Base-by-base conservation (phyloP, 768 basidiomycete genomes). In the Coprinellus aureogranulatus region DNA sequence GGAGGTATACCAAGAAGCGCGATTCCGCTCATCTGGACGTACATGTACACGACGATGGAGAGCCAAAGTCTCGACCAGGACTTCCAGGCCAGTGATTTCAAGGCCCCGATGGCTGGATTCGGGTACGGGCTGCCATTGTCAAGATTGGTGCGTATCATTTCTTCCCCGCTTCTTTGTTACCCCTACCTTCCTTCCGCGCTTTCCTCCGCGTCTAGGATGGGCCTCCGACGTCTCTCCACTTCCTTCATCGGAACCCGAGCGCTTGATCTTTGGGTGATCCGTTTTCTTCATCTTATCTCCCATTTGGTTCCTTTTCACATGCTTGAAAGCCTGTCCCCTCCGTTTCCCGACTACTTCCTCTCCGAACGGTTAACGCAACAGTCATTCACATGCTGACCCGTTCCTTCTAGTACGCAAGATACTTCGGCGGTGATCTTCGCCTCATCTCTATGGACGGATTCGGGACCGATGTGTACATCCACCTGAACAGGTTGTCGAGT, bases 401-500 rank as follows among this genome's bases (percentile, higher is more conserved):
- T 31, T 3, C n/a, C 55, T 50, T n/a, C 14, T 64, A 92, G 85
- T 99, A 98, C 65, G 94, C 95, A 0, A 78, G 96, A 48, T 99
- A 97, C 69, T 97, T 98, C 66, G 96, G 93, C 0, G 92, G 93
- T 0, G 95, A 98, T 70, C 75, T 99, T 27, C 80, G 92, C 18
- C 72, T 99, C 55, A 99, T 99, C 61, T 90, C 94, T 42, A 98
- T 99, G 95, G 97, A 99, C 61, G 96, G 97, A n/a, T 94, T 90
- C 67, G 93, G 94, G 10, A 94, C 91, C 34, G 94, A 96, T 67
- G 90, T 94, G 2, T 96, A 95, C 68, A 93, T 96, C 61, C 94
- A 95, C 69, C 75, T 94, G 53, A 94, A 94, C 68, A 81, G 88
- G 47, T 79, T 94, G 16, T 91, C 89, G 10, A 92, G 89, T 67